Base-by-base conservation (phyloP, 1,139 yeast species). In the Suhomyces kunorum region DNA sequence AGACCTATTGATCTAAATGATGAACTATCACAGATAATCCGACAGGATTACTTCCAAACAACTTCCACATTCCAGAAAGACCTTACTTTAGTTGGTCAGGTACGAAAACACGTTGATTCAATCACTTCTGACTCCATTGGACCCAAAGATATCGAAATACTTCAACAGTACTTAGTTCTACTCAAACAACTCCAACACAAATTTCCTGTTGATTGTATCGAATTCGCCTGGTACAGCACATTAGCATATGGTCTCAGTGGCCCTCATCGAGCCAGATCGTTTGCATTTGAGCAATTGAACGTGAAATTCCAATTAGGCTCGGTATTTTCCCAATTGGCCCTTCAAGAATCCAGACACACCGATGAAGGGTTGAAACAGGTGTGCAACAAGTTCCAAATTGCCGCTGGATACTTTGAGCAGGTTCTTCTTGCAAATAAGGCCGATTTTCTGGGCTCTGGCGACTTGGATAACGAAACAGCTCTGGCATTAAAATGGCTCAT, bases 181-280 rank as follows among this genome's bases (percentile, higher is more conserved):
- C n/a, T 76, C 12, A 42, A 52, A 6, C 54, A 55, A n/a, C 33
- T 76, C 2, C 53, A 54, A 15, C 45, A 48, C 32, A 74, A 71
- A 48, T 73, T 78, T 38, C 72, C 77, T 1, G 63, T 64, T 32
- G 74, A 72, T 34, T 51, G 59, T 5, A 47, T 78, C 4, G 77
- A 72, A 32, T 84, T 87, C 52, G 70, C 78, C 1, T 89, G 96
- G 97, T 78, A 67, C 53, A 81, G 83, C 20, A 79, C 89, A 0
- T 59, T 86, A 14, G 81, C 86, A 0, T 74, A 74, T 45, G 70
- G 78, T 11, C 71, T 74, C 9, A 62, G 67, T 8, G 77, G 78
- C 3, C 77, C 78, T 2, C 68, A 71, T 20, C 66, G 56, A 41
- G 52, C 66, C 26, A 58, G 64, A 25, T 77, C 87, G 1, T 54